Evolutionary conservation across 2,329 filamentous ascomycete species (phyloP).

Genomic region (Eutypella sp.): DNA sequence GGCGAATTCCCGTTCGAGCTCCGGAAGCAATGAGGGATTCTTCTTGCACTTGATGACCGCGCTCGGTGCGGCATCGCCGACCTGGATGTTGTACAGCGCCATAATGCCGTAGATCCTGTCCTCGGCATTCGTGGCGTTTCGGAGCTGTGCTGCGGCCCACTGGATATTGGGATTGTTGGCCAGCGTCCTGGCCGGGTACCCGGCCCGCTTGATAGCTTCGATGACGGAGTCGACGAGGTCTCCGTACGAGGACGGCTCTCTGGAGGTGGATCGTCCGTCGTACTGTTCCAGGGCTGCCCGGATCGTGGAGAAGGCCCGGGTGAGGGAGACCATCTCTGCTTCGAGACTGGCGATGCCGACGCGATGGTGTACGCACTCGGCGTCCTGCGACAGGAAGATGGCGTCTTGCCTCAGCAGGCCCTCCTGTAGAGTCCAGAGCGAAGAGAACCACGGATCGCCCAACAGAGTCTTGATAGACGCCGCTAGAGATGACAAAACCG

Average conservation of each 20-base stretch:
- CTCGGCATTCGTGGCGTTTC: not conserved
- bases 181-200: not conserved
- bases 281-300: not conserved
- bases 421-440: conserved; percentile 5
- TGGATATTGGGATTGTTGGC: not conserved
- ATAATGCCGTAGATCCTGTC: not conserved
- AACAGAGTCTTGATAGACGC: not conserved
- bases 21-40: not conserved
- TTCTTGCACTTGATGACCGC: not conserved
- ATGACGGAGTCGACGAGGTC: not conserved
- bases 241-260: not conserved
- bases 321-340: not conserved
- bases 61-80: not conserved
- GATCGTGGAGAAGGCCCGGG: not conserved
- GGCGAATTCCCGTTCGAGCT: not conserved
- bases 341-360: not conserved
- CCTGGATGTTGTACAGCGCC: not conserved
- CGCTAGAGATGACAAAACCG: not conserved
- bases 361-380: not conserved
- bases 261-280: not conserved
- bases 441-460: conserved; percentile 4
- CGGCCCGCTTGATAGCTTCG: not conserved
- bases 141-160: not conserved
- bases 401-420: conserved; percentile 1
- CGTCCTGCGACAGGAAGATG: conserved; percentile 1